Conservation (phyloP, 805 yeast species). For the Candida nanaspora region DNA sequence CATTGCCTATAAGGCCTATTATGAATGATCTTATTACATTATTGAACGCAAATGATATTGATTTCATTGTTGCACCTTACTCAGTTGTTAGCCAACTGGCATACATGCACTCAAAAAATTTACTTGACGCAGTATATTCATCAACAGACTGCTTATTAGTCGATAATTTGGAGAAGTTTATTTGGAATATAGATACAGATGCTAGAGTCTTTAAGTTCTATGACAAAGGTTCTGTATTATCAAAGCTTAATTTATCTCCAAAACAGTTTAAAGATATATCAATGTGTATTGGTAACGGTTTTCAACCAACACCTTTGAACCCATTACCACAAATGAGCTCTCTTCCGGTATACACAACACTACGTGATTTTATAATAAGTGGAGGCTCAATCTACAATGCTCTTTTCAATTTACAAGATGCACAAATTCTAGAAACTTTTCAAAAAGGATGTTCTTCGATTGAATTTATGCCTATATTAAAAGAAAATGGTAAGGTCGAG, state of each 20-base stretch:
- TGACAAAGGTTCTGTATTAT: constrained; percentile 48
- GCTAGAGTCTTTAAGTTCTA: constrained; percentile 61
- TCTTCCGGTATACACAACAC: constrained; percentile 19
- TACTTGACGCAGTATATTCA: constrained; percentile 74
- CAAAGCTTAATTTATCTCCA: constrained; percentile 52
- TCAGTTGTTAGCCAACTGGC: constrained; percentile 74
- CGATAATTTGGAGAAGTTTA: constrained; percentile 58
- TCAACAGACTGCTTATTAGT: constrained; percentile 72
- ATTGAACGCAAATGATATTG: constrained; percentile 48
- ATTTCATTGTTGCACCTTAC: constrained; percentile 76
- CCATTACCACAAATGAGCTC: constrained; percentile 35
- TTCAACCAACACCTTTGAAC: constrained; percentile 60
- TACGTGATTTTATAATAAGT: constrained; percentile 25
- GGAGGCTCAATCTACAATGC: constrained; percentile 43
- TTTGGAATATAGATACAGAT: constrained; percentile 63
- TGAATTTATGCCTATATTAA: constrained; percentile 68
- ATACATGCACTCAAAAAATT: constrained; percentile 49
- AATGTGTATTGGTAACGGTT: constrained; percentile 69
- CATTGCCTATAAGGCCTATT: constrained; percentile 43
- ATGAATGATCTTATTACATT: constrained; percentile 48
- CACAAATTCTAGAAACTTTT: constrained; percentile 40
- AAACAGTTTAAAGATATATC: constrained; percentile 71
- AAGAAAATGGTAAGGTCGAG: constrained; percentile 60
- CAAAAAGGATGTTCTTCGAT: constrained; percentile 65
- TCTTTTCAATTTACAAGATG: constrained; percentile 35